Evolutionary conservation across 2,329 filamentous ascomycete genomes (phyloP).

Genomic region (Stemphylium lycopersici): DNA sequence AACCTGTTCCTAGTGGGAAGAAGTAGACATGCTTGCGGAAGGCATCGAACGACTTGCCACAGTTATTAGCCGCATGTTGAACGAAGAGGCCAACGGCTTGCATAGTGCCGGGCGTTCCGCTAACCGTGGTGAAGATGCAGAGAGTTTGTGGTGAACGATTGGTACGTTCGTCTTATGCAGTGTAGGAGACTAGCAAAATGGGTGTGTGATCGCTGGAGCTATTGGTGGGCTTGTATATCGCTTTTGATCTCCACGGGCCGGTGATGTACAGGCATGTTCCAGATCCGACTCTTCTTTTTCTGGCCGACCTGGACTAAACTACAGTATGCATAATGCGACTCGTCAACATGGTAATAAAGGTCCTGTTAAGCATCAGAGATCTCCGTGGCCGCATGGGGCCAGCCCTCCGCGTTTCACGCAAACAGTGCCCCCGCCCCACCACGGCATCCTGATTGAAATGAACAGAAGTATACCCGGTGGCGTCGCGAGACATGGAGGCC

Average conservation of each 20-base stretch:
- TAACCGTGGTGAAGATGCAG: slow-evolving; percentile 27
- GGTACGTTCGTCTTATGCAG: neutral
- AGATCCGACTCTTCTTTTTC: neutral
- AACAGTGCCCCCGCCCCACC: slow-evolving; percentile 17
- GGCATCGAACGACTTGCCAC: slow-evolving; percentile 68
- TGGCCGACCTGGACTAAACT: neutral
- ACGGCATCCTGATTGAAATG: slow-evolving; percentile 14
- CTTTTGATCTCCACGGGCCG: neutral
- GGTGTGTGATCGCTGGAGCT: neutral
- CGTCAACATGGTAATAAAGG: slow-evolving; percentile 14
- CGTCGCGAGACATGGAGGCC: slow-evolving; percentile 5
- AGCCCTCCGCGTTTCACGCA: slow-evolving; percentile 16
- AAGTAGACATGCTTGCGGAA: slow-evolving; percentile 68
- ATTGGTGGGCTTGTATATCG: neutral
- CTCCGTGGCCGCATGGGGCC: slow-evolving; percentile 6
- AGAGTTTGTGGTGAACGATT: slow-evolving; percentile 42
- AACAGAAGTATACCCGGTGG: slow-evolving; percentile 9
- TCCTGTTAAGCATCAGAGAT: slow-evolving; percentile 31
- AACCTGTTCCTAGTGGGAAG: slow-evolving; percentile 58
- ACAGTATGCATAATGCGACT: slow-evolving; percentile 11
- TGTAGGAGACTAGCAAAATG: neutral
- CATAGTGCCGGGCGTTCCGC: slow-evolving; percentile 15
- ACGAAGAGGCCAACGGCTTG: slow-evolving; percentile 29
- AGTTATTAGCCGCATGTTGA: slow-evolving; percentile 53
- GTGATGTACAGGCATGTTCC: neutral